Percentiles rank a stretch among this genome's conserved stretches.
phyloP scores from a whole-genome alignment of 2,329 filamentous ascomycete species.

The Fusarium sp. region DNA sequence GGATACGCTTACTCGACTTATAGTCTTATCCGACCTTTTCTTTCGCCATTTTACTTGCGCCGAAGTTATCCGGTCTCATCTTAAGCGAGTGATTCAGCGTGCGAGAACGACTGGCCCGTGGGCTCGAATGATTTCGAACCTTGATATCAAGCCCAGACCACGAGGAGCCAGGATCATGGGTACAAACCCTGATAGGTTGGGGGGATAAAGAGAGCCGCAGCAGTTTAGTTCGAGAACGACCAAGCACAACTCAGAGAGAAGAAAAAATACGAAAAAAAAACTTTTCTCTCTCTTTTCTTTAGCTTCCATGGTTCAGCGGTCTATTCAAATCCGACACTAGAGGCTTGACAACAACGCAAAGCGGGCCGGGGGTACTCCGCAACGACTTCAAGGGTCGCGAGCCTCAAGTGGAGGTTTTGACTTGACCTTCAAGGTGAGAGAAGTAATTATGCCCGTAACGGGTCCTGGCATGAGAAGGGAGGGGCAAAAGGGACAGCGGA shows the following conservation, averaged over 20 bases:
- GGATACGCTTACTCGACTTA: no score
- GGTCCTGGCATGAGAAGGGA: conserved; percentile 23
- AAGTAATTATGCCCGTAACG: conserved; percentile 16
- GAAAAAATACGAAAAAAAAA: conserved; percentile 21
- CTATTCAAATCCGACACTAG: neutral
- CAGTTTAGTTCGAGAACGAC: conserved; percentile 14
- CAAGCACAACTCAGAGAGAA: no score
- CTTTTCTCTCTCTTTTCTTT: neutral
- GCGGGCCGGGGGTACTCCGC: conserved; percentile 22
- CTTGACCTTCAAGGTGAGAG: conserved; percentile 23
- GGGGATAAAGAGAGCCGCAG: conserved; percentile 13
- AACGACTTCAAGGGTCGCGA: conserved; percentile 28
- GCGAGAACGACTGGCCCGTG: conserved; percentile 49
- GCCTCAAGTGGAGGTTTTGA: conserved; percentile 42
- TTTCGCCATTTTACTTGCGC: conserved; percentile 12
- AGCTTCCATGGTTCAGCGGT: conserved; percentile 8
- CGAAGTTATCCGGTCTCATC: conserved; percentile 24
- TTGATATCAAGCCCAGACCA: conserved; percentile 32
- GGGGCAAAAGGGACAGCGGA: conserved; percentile 4
- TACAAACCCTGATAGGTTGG: conserved; percentile 12
- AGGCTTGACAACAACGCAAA: neutral
- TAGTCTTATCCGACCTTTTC: no score
- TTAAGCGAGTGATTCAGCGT: conserved; percentile 38
- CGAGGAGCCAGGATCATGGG: conserved; percentile 31
- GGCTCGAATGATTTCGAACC: conserved; percentile 33